These are phyloP conservation scores for Chrysosporium keratinophilum DNA, from an alignment of 2,329 filamentous ascomycete genomes.

Conservation along the genomic window DNA sequence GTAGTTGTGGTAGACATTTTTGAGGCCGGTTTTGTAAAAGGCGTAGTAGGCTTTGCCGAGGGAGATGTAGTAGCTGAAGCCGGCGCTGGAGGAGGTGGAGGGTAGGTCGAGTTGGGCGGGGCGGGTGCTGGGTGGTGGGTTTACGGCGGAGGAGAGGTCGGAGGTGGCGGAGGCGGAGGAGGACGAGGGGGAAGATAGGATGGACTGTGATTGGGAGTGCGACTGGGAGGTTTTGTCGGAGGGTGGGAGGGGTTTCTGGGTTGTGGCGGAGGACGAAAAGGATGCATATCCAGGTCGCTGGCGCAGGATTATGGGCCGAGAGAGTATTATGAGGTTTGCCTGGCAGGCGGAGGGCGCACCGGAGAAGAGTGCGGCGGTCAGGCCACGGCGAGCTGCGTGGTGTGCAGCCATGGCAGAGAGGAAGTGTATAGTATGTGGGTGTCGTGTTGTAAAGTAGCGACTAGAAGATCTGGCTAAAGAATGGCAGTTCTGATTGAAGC, in stretches of 20 bases:
- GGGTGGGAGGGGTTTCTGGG: background rate
- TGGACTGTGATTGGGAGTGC: background rate
- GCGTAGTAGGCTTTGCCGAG: slow-evolving; percentile 64
- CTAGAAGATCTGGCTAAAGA: background rate
- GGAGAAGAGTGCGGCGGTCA: slow-evolving; percentile 1
- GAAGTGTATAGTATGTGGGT: background rate
- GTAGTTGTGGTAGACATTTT: slow-evolving; percentile 60
- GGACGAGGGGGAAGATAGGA: background rate
- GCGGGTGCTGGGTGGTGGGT: slow-evolving; percentile 29
- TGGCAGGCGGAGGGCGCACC: background rate
- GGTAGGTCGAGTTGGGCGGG: slow-evolving; percentile 60
- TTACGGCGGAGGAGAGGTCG: slow-evolving; percentile 18
- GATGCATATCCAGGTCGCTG: background rate
- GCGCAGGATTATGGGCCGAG: background rate
- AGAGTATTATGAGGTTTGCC: background rate
- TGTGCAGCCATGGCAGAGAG: background rate
- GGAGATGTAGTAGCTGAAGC: slow-evolving; percentile 28
- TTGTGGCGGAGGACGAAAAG: slow-evolving; percentile 7
- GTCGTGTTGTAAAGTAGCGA: background rate
- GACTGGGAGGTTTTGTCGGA: slow-evolving; percentile 3
- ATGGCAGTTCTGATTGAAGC: background rate
- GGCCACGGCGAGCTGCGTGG: background rate
- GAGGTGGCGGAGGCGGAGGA: slow-evolving; percentile 14
- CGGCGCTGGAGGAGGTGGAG: slow-evolving; percentile 31
- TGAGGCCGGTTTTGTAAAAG: slow-evolving; percentile 83